A percentile compares a stretch with the other conserved stretches of the same genome.
Evolutionary conservation across 306 rosid species (phyloP).

Genomic region (Fragaria iinumae): DNA sequence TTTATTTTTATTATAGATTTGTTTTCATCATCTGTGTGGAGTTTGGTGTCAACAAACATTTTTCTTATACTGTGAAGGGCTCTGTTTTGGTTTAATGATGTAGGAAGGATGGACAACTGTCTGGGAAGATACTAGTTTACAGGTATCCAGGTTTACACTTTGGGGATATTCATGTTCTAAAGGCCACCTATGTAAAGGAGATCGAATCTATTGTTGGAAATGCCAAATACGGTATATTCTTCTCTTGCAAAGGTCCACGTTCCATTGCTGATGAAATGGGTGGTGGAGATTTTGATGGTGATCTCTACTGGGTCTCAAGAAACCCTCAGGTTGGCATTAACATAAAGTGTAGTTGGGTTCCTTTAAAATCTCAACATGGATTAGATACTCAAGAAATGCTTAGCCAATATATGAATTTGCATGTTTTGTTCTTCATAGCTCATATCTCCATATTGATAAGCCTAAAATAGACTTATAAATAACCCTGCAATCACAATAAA

Average conservation of each 20-base stretch:
- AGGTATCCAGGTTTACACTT: constrained; percentile 78
- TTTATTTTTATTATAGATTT: too few relatives aligned
- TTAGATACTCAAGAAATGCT: neutral
- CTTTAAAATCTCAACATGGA: neutral
- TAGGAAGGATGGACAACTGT: constrained; percentile 64
- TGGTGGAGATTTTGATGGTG: constrained; percentile 91
- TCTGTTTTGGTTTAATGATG: neutral
- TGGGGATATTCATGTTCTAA: constrained; percentile 71
- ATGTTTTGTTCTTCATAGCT: neutral
- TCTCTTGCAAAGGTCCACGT: constrained; percentile 70
- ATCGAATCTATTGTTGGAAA: constrained; percentile 57
- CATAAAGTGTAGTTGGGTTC: neutral
- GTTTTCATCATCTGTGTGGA: too few relatives aligned
- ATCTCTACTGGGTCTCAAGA: constrained; percentile 73
- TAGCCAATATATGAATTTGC: neutral
- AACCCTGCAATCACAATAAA: too few relatives aligned
- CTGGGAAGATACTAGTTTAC: constrained; percentile 73
- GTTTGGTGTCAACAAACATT: too few relatives aligned
- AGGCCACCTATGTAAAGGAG: constrained; percentile 46
- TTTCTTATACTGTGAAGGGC: neutral
- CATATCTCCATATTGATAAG: neutral
- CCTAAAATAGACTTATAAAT: too few relatives aligned
- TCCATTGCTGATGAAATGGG: constrained; percentile 77
- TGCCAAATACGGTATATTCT: constrained; percentile 72
- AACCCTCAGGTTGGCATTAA: constrained; percentile 56